Evolutionary conservation across 768 basidiomycete species (phyloP).

Genomic region (Pleurotus giganteus): DNA sequence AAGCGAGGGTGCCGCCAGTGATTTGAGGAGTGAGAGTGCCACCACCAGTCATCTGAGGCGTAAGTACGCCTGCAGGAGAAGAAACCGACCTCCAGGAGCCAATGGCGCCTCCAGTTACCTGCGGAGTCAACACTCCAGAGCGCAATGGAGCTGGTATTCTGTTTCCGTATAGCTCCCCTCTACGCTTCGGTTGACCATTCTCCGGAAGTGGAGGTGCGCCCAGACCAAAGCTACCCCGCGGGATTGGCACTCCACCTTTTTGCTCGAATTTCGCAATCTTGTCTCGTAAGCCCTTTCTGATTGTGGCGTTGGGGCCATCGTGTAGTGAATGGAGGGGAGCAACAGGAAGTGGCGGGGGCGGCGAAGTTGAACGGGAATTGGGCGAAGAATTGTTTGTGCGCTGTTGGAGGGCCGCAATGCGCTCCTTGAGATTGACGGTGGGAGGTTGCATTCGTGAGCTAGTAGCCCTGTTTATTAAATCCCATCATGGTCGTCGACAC

Average conservation of each 20-base stretch:
- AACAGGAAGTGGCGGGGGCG: constrained; percentile 14
- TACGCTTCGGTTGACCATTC: constrained; percentile 44
- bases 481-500: not conserved
- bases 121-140: constrained; percentile 8
- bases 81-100: constrained; percentile 12
- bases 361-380: constrained; percentile 18
- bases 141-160: constrained; percentile 49
- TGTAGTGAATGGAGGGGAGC: not conserved
- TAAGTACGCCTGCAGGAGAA: not conserved
- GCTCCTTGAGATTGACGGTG: constrained; percentile 68
- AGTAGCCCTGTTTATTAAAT: constrained; percentile 16
- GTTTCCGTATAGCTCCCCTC: constrained; percentile 74
- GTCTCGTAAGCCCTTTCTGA: constrained; percentile 41
- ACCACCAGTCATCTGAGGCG: not conserved
- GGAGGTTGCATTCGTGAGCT: constrained; percentile 32
- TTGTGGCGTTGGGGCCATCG: constrained; percentile 19
- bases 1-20: constrained; percentile 4
- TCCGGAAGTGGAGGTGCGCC: constrained; percentile 57
- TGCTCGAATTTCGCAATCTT: constrained; percentile 81
- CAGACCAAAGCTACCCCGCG: constrained; percentile 71
- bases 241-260: constrained; percentile 73
- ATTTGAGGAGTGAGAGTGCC: constrained; percentile 1
- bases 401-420: constrained; percentile 80
- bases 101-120: constrained; percentile 3
- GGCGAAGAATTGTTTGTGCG: constrained; percentile 31